Base-by-base conservation (phyloP, 257 asterid species). In the Marsdenia floribunda region DNA sequence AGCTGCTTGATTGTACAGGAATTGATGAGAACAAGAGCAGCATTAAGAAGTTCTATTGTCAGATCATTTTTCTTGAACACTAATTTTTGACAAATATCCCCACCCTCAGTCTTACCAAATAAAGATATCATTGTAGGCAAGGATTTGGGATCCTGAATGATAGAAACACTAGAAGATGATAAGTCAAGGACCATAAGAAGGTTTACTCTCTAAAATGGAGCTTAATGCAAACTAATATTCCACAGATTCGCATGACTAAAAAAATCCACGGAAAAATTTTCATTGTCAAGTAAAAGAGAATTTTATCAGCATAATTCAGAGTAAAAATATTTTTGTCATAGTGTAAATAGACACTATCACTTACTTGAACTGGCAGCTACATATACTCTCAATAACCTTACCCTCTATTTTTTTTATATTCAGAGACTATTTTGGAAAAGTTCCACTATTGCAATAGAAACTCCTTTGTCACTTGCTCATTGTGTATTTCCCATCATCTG, bases 1-100 rank as follows among this genome's bases (percentile, higher is more conserved):
- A 92, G 86, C 79, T 84, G 88, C 83, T 85, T 86, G 59, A 77
- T 77, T 29, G 88, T 73, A 79, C 88, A 80, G 64, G 89, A 81
- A 75, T 89, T 90, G 71, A 83, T 79, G 68, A 92, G 91, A 77
- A 85, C 4, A 78, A 80, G 75, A 66, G 87, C 83, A 81, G 90
- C 87, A 73, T 85, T 84, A 68, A 92, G 85, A 80, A 89, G 86
- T 74, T 77, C 76, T 55, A 73, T 63, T 13, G 74, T 69, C 40
- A 75, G 71, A 52, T 83, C 89, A 58, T 87, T 84, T 59, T 88
- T 85, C 69, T 79, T 72, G 66, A 82, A 73, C 72, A 76, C 78
- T 58, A 73, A 67, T 54, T 54, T 59, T 21, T 44, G 73, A 44
- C 71, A 50, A 74, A 50, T 77, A 42, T 46, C 78, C 49, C 57